These are phyloP conservation scores for Blastocystis sp. DNA, from an alignment of 352 stramenopile species.

Conservation along the genomic window DNA sequence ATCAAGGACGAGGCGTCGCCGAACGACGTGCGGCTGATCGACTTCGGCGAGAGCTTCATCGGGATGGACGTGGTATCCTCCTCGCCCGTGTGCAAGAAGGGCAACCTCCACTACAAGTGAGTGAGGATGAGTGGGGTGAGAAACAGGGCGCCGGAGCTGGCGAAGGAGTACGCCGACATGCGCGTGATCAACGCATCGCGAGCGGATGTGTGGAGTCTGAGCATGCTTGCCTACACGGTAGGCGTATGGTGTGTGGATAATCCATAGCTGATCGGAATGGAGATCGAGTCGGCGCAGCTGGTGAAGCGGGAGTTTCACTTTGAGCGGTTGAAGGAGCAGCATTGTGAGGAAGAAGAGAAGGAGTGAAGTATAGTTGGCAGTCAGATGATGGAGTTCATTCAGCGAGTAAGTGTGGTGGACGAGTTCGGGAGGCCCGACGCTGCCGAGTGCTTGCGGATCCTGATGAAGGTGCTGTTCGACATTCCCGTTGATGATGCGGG, in stretches of 20 bases:
- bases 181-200: slow-evolving; percentile 6
- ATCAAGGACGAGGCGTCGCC: neutral
- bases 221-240: slow-evolving; percentile 45
- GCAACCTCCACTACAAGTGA: slow-evolving; percentile 29
- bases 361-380: neutral
- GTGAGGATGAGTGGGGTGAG: too few relatives aligned
- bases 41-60: slow-evolving; percentile 49
- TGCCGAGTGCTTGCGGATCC: slow-evolving; percentile 1
- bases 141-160: slow-evolving; percentile 20
- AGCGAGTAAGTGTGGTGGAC: neutral
- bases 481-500: neutral
- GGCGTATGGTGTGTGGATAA: neutral
- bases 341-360: neutral
- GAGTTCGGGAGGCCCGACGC: neutral
- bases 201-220: slow-evolving; percentile 53
- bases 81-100: neutral
- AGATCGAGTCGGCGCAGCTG: neutral
- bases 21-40: slow-evolving; percentile 19
- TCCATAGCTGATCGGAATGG: slow-evolving; percentile 19
- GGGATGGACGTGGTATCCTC: slow-evolving; percentile 9
- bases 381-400: slow-evolving; percentile 9
- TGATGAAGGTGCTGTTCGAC: slow-evolving; percentile 26
- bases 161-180: neutral
- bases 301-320: slow-evolving; percentile 5
- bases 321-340: neutral